A percentile compares a stretch with the other conserved stretches of the same genome.
Conservation (phyloP, 805 yeast species). For the Kregervanrija fluxuum region DNA sequence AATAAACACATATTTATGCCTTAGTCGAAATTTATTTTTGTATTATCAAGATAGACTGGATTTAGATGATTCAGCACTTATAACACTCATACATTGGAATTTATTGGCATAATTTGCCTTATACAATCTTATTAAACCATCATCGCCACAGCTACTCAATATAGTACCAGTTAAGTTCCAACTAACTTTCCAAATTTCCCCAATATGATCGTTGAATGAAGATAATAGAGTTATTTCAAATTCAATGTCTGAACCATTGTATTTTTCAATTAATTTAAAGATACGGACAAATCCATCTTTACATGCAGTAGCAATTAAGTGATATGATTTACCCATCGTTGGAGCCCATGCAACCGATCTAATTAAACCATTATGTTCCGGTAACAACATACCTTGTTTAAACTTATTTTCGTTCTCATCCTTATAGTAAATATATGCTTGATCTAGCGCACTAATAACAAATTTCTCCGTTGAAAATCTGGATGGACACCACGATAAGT, state of each 20-base stretch:
- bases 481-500: slow-evolving; percentile 87
- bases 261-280: slow-evolving; percentile 56
- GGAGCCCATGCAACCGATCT: slow-evolving; percentile 96
- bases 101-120: slow-evolving; percentile 79
- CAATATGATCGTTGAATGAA: slow-evolving; percentile 26
- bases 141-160: slow-evolving; percentile 90
- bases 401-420: slow-evolving; percentile 43
- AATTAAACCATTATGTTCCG: slow-evolving; percentile 82
- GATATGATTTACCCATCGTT: slow-evolving; percentile 83
- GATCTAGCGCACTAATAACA: slow-evolving; percentile 80
- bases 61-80: slow-evolving; percentile 42
- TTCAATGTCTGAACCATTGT: slow-evolving; percentile 9
- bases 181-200: slow-evolving; percentile 86
- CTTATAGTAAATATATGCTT: slow-evolving; percentile 64
- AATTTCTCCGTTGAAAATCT: slow-evolving; percentile 74
- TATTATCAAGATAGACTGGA: slow-evolving; percentile 8
- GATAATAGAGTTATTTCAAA: slow-evolving; percentile 21
- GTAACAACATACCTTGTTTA: slow-evolving; percentile 53
- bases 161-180: slow-evolving; percentile 96
- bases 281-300: slow-evolving; percentile 90
- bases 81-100: slow-evolving; percentile 87
- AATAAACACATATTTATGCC: too few relatives aligned
- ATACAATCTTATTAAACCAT: slow-evolving; percentile 88
- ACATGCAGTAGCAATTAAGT: slow-evolving; percentile 89
- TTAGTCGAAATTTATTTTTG: slow-evolving; percentile 8